These are phyloP conservation scores for Neospora caninum DNA, from an alignment of 169 alveolate species.

Conservation along the genomic window DNA sequence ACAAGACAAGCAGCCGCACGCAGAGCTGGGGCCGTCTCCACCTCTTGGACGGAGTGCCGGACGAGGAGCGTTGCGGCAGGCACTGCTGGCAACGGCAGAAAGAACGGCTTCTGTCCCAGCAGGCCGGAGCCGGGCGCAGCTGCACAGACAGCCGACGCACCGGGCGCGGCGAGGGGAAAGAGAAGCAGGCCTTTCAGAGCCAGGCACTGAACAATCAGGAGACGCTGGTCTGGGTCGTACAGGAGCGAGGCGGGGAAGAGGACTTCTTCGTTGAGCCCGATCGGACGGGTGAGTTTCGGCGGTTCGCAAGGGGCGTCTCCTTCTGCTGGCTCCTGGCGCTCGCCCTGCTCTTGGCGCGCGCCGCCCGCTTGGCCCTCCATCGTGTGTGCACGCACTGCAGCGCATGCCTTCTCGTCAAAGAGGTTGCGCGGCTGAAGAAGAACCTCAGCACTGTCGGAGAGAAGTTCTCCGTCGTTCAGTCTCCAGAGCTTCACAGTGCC, in stretches of 20 bases:
- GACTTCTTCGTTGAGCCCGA: not conserved
- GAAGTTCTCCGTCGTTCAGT: not conserved
- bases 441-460: not conserved
- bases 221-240: conserved; percentile 25
- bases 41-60: not conserved
- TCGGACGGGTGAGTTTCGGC: not conserved
- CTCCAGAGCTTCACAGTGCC: conserved; percentile 13
- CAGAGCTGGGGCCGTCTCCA: not conserved
- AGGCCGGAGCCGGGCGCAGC: not conserved
- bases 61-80: not conserved
- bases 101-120: not conserved
- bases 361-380: not conserved
- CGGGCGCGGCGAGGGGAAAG: not conserved
- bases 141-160: not conserved
- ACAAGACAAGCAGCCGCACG: not conserved
- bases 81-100: conserved; percentile 18
- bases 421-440: not conserved
- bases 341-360: not conserved
- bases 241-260: conserved; percentile 27
- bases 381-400: not conserved
- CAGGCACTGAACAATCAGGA: conserved; percentile 27
- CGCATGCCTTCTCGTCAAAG: not conserved
- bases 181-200: conserved; percentile 49
- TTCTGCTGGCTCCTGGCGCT: not conserved
- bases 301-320: not conserved